A percentile compares a stretch with the other conserved stretches of the same genome.
These are phyloP conservation scores for Solanum sitiens DNA, from an alignment of 257 asterid genomes.

Conservation along the genomic window DNA sequence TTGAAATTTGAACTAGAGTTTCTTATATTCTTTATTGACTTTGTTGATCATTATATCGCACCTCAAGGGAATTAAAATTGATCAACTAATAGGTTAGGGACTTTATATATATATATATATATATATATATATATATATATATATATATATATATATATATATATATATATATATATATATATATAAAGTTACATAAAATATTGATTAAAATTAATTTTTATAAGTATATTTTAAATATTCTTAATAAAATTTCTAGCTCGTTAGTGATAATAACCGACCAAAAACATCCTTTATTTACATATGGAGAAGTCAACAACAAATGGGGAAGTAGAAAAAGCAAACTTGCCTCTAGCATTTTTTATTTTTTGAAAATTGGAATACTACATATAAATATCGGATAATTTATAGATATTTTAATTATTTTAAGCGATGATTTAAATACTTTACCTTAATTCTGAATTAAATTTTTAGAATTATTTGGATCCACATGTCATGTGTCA, in stretches of 20 bases:
- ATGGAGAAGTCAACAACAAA: background rate
- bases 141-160: too few relatives aligned
- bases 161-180: too few relatives aligned
- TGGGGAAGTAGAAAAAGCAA: too few relatives aligned
- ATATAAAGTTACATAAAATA: too few relatives aligned
- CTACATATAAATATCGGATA: background rate
- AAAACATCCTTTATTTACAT: background rate
- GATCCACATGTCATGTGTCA: too few relatives aligned
- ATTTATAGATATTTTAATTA: too few relatives aligned
- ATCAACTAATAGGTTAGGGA: background rate
- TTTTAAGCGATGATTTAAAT: background rate
- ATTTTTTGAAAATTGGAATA: background rate
- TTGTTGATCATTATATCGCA: background rate
- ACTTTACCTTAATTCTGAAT: background rate
- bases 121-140: too few relatives aligned
- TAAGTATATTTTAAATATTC: fast-evolving
- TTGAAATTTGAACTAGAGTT: background rate
- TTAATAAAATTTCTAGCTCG: background rate
- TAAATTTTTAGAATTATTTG: too few relatives aligned
- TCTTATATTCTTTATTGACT: background rate
- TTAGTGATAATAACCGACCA: background rate
- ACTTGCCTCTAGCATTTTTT: background rate
- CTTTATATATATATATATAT: background rate
- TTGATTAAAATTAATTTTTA: fast-evolving
- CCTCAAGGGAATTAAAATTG: background rate